These are phyloP conservation scores for Aphanomyces astaci DNA, from an alignment of 352 stramenopile genomes.

Conservation along the genomic window DNA sequence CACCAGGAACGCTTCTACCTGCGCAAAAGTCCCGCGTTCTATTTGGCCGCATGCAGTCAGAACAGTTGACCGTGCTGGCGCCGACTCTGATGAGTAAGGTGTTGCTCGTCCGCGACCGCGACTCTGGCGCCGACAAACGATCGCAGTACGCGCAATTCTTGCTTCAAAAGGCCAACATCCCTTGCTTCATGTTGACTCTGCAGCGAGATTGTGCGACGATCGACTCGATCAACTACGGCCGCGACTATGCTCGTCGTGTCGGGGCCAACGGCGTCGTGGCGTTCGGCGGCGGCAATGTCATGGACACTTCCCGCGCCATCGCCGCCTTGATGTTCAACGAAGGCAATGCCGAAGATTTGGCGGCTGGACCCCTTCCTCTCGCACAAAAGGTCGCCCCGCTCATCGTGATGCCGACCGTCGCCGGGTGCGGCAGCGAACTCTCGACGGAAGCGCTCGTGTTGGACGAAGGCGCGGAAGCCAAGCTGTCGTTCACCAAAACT, in stretches of 20 bases:
- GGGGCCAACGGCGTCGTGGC: slow-evolving; percentile 58
- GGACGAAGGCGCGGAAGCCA: slow-evolving; percentile 55
- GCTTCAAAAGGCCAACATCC: slow-evolving; percentile 53
- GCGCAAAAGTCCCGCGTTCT: slow-evolving; percentile 17
- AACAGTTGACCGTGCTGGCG: slow-evolving; percentile 9
- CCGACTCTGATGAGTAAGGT: slow-evolving; percentile 44
- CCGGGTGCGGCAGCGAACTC: slow-evolving; percentile 46
- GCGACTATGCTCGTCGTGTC: slow-evolving; percentile 46
- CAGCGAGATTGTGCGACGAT: slow-evolving; percentile 57
- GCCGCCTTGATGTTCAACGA: slow-evolving; percentile 46
- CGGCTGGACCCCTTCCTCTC: slow-evolving; percentile 5
- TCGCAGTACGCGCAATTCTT: slow-evolving; percentile 67
- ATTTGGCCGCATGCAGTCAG: slow-evolving; percentile 19
- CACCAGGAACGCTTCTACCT: neutral
- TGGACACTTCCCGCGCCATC: slow-evolving; percentile 54
- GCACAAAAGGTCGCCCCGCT: slow-evolving; percentile 30
- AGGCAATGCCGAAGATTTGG: slow-evolving; percentile 31
- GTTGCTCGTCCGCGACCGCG: slow-evolving; percentile 59
- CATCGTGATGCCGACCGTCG: slow-evolving; percentile 53
- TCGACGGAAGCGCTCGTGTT: slow-evolving; percentile 46
- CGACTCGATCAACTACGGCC: slow-evolving; percentile 42
- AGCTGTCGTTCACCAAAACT: slow-evolving; percentile 36
- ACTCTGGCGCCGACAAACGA: slow-evolving; percentile 40
- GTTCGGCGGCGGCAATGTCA: slow-evolving; percentile 55
- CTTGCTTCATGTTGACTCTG: slow-evolving; percentile 69